Conservation (phyloP, 1,284 basidiomycete genomes). For the Vanrija sp. region DNA sequence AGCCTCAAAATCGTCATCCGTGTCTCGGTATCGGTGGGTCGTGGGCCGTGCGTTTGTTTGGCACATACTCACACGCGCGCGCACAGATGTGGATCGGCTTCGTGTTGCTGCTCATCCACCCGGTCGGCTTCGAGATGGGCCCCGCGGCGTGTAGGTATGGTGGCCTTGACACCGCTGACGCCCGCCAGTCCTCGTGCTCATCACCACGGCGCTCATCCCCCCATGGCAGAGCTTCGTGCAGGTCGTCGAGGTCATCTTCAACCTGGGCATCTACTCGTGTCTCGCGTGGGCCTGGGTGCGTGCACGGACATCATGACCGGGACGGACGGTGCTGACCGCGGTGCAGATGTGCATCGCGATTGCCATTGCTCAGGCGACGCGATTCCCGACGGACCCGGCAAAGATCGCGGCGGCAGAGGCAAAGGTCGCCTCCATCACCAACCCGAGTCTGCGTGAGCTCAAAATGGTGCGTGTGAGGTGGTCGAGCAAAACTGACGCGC, state of each 20-base stretch:
- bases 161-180: neutral
- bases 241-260: slow-evolving; percentile 37
- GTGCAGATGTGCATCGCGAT: neutral
- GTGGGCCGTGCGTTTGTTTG: too few species aligned
- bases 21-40: slow-evolving; percentile 38
- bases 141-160: slow-evolving; percentile 38
- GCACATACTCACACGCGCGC: neutral
- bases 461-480: slow-evolving; percentile 9
- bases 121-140: slow-evolving; percentile 33
- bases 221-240: slow-evolving; percentile 40
- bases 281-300: slow-evolving; percentile 43
- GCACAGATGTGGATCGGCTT: slow-evolving; percentile 44
- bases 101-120: slow-evolving; percentile 37
- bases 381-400: slow-evolving; percentile 19
- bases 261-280: slow-evolving; percentile 41
- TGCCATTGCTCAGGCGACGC: slow-evolving; percentile 9
- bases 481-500: neutral
- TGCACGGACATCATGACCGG: slow-evolving; percentile 10
- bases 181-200: slow-evolving; percentile 34
- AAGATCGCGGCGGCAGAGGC: slow-evolving; percentile 24
- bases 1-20: slow-evolving; percentile 40
- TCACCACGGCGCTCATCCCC: slow-evolving; percentile 44
- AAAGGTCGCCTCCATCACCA: slow-evolving; percentile 1
- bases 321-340: too few species aligned
- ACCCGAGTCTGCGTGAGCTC: slow-evolving; percentile 17